A percentile compares a stretch with the other conserved stretches of the same genome.
Conservation (phyloP, 768 basidiomycete genomes). For the Hypholoma fasciculare region DNA sequence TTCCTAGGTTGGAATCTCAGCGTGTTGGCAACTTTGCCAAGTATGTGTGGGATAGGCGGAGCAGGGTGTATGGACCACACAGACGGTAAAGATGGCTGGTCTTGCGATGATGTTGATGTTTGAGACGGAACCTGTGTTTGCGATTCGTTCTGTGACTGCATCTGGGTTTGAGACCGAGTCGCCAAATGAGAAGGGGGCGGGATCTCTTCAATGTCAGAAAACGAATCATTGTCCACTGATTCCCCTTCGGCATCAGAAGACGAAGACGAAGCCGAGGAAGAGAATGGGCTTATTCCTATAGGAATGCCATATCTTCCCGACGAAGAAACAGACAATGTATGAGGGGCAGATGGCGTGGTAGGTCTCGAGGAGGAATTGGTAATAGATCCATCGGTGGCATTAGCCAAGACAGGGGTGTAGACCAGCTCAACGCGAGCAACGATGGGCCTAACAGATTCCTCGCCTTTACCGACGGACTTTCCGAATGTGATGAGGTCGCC, state of each 20-base stretch:
- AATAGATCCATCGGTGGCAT: background rate
- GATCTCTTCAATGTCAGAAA: conserved; percentile 60
- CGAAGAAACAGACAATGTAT: conserved; percentile 20
- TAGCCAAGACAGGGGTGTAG: conserved; percentile 21
- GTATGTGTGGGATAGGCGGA: background rate
- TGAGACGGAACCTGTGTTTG: conserved; percentile 5
- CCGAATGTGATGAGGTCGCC: conserved; percentile 79
- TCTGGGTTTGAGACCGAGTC: conserved; percentile 12
- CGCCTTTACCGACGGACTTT: conserved; percentile 67
- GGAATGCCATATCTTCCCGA: conserved; percentile 67
- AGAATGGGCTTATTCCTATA: background rate
- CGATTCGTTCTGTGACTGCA: background rate
- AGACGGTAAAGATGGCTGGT: conserved; percentile 2
- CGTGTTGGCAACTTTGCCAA: background rate
- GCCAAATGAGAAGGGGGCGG: conserved; percentile 25
- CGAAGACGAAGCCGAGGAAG: conserved; percentile 45
- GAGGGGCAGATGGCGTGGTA: conserved; percentile 32
- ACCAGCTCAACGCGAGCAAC: conserved; percentile 61
- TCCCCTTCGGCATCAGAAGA: conserved; percentile 36
- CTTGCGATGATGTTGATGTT: conserved; percentile 16
- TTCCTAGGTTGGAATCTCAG: background rate
- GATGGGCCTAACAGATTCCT: conserved; percentile 62
- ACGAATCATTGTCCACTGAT: conserved; percentile 13
- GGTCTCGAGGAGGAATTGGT: conserved; percentile 14
- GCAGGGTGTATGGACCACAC: background rate